Evolutionary conservation across 2,329 filamentous ascomycete genomes (phyloP).

Genomic region (Botryotinia narcissicola): DNA sequence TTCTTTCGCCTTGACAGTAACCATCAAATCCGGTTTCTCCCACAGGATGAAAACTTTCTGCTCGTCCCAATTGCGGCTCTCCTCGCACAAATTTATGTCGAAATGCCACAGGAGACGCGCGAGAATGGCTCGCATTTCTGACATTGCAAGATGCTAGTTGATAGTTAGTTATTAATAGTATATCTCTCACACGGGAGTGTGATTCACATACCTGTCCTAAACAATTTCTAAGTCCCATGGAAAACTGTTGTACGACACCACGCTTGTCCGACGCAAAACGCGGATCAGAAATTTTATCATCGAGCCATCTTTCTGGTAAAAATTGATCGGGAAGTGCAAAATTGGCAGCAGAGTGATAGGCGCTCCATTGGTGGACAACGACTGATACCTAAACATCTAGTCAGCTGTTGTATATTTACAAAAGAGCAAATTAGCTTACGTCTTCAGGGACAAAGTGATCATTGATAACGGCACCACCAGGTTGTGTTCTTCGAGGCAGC

Average conservation of each 20-base stretch:
- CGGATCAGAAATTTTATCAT: background rate
- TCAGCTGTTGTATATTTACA: background rate
- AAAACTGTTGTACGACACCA: background rate
- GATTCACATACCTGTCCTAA: background rate
- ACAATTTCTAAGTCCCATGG: background rate
- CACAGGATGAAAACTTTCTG: background rate
- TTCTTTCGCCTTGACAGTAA: background rate
- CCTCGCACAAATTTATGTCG: background rate
- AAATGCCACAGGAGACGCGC: background rate
- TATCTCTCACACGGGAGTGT: too few relatives aligned
- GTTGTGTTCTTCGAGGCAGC: background rate
- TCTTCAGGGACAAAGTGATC: background rate
- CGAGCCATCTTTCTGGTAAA: background rate
- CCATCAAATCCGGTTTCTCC: background rate
- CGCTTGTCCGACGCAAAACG: background rate
- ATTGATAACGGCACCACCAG: background rate
- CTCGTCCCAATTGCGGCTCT: background rate
- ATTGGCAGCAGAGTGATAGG: background rate
- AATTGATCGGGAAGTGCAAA: background rate
- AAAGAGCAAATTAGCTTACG: background rate
- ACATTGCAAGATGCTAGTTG: background rate
- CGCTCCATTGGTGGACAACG: background rate
- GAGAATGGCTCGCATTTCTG: background rate
- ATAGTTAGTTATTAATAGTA: background rate
- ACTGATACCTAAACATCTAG: background rate